phyloP scores from a whole-genome alignment of 1,139 yeast species.

The Wickerhamomyces sp. region DNA sequence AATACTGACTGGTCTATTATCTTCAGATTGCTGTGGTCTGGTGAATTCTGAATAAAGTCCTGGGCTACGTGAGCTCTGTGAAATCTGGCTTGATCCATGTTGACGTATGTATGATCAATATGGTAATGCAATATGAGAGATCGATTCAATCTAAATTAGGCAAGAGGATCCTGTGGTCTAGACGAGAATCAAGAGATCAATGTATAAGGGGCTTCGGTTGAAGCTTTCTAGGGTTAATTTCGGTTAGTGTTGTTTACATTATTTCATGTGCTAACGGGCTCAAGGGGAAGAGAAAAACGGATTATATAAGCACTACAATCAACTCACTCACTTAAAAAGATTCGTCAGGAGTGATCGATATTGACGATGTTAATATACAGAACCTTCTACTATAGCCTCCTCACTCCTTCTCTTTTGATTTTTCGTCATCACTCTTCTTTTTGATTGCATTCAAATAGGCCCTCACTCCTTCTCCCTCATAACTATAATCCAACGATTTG shows the following conservation, averaged over 20 bases:
- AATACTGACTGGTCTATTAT: not conserved
- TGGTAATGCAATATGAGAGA: too few species aligned
- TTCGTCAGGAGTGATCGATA: too few species aligned
- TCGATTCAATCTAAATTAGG: too few species aligned
- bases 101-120: too few species aligned
- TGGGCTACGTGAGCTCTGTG: not conserved
- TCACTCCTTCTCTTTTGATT: not conserved
- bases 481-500: slow-evolving; percentile 44
- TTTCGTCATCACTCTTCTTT: slow-evolving; percentile 20
- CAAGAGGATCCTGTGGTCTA: too few species aligned
- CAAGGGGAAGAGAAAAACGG: not conserved
- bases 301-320: not conserved
- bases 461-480: slow-evolving; percentile 55
- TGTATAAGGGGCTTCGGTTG: too few species aligned
- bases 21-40: slow-evolving; percentile 22
- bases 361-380: not conserved
- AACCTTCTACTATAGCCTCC: not conserved
- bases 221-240: too few species aligned
- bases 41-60: slow-evolving; percentile 12
- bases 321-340: too few species aligned
- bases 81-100: not conserved
- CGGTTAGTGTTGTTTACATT: not conserved
- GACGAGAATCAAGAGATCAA: too few species aligned
- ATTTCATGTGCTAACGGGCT: not conserved
- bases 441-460: slow-evolving; percentile 44